phyloP scores from a whole-genome alignment of 768 basidiomycete species.

The Collybiopsis confluens region DNA sequence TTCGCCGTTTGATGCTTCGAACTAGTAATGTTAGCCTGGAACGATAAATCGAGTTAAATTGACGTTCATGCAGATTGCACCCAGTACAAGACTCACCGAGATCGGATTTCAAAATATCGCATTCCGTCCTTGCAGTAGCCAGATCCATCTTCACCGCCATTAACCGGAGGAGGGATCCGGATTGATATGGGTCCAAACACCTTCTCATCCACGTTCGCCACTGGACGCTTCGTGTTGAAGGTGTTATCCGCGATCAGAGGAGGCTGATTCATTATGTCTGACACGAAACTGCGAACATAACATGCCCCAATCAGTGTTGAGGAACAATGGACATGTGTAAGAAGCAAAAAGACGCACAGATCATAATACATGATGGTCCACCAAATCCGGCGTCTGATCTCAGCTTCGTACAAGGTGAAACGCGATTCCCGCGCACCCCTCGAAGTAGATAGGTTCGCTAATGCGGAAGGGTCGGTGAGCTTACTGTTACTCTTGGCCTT shows the following conservation, averaged over 20 bases:
- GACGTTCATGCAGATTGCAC: background rate
- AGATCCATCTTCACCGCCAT: slow-evolving; percentile 12
- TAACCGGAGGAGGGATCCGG: slow-evolving; percentile 34
- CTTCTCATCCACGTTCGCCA: slow-evolving; percentile 49
- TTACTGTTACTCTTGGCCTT: slow-evolving; percentile 6
- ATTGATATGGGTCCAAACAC: slow-evolving; percentile 44
- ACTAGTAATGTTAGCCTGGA: slow-evolving; percentile 61
- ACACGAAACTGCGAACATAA: slow-evolving; percentile 50
- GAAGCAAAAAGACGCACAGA: slow-evolving; percentile 44
- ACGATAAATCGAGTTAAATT: slow-evolving; percentile 6
- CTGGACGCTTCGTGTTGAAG: slow-evolving; percentile 54
- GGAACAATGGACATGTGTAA: slow-evolving; percentile 7
- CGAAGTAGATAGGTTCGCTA: slow-evolving; percentile 2
- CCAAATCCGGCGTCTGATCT: slow-evolving; percentile 58
- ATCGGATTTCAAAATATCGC: slow-evolving; percentile 53
- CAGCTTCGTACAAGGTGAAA: slow-evolving; percentile 42
- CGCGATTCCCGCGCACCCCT: slow-evolving; percentile 5
- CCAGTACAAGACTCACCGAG: slow-evolving; percentile 43
- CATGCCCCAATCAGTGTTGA: background rate
- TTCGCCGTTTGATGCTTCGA: slow-evolving; percentile 55
- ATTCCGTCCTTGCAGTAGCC: slow-evolving; percentile 22
- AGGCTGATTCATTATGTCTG: slow-evolving; percentile 63
- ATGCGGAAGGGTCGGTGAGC: background rate
- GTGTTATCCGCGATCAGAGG: slow-evolving; percentile 53
- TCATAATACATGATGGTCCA: slow-evolving; percentile 81